These are phyloP conservation scores for Oryza australiensis DNA, from an alignment of 176 grass and related monocot species.

Conservation along the genomic window DNA sequence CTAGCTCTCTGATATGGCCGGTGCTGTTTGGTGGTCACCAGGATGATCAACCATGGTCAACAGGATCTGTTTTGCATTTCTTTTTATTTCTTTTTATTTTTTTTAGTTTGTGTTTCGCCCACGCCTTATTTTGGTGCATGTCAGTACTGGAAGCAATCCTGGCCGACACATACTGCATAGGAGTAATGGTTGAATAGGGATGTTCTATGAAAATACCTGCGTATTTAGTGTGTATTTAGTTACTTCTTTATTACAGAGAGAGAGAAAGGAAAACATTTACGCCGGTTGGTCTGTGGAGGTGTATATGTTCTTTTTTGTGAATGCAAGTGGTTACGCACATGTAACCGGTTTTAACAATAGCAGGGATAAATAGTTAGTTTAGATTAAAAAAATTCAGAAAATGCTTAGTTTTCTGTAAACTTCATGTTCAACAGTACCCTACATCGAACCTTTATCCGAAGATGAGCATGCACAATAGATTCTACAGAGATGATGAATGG, in stretches of 20 bases:
- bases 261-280: background rate
- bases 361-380: background rate
- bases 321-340: background rate
- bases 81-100: background rate
- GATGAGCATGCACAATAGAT: background rate
- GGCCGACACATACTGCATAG: background rate
- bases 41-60: background rate
- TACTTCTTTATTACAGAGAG: background rate
- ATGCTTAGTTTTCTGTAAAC: background rate
- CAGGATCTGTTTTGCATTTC: background rate
- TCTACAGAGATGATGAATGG: background rate
- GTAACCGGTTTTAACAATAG: background rate
- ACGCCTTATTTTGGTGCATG: background rate
- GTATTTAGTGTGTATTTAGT: background rate
- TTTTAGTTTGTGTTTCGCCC: background rate
- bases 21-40: conserved; percentile 10
- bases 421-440: background rate
- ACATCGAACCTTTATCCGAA: background rate
- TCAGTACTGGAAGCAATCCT: background rate
- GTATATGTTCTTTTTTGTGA: background rate
- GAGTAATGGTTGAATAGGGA: background rate
- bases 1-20: background rate
- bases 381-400: background rate
- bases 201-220: background rate
- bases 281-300: background rate